Evolutionary conservation across 2,329 filamentous ascomycete genomes (phyloP), one percentile per base, ranked within the genome.

Genomic region (Aspergillus sp.): DNA sequence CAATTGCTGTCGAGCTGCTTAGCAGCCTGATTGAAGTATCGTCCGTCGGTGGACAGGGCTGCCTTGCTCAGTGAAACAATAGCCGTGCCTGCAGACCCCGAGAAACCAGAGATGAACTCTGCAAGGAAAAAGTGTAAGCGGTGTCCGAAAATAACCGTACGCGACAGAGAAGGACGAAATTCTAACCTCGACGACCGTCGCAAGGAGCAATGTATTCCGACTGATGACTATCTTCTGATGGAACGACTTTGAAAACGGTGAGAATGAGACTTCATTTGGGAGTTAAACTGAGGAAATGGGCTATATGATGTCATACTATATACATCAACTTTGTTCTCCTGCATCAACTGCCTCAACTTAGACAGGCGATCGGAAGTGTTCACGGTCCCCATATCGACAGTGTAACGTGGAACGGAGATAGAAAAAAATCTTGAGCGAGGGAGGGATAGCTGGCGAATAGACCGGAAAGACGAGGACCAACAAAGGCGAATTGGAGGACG

Each of bases 191-290:
- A 54, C 93, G 83, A 48, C 80, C 90, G 73, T 98, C 93, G 65
- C 89, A 95, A n/a, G 85, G 83, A 40, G 93, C 93, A 66, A 96
- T 96, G 69, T 98, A 98, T 72, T 98, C 93, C 54, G 91, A 97
- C 56, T 91, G 88, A 66, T 98, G 93, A 63, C 88, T 91, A 66
- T 98, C 93, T 78, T 97, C 93, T 30, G 91, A 96, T 1, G 93
- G 93, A 6, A 97, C 81, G 62, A 98, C 91, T 97, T 64, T 48
- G 39, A 43, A 42, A 54, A 54, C 49, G 27, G 52, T 61, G 56
- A 77, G 70, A 58, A 51, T 52, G 50, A 35, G 33, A 43, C 47
- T 44, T 43, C n/a, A 35, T 49, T 48, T 8, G 4, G 6, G 39
- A 38, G 26, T 30, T 12, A 37, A 41, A 11, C 36, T 36, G 36